Evolutionary conservation across 2,329 filamentous ascomycete species (phyloP), one percentile per base, ranked within the genome.

Genomic region (Sclerotinia sclerotiorum): DNA sequence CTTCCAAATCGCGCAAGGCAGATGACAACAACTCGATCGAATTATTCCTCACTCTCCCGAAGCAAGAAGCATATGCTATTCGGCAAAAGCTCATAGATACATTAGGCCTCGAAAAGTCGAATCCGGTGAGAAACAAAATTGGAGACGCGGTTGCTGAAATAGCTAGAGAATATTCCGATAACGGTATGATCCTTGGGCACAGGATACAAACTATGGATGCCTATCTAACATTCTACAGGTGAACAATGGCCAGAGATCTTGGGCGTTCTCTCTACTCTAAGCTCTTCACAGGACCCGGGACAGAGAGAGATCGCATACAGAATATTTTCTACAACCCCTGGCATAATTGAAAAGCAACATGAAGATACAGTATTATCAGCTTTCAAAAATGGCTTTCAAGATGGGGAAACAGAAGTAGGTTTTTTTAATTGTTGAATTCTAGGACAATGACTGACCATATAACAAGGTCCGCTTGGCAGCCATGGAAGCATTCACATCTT

Each of bases 111-210:
- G 95, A 98, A 81, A 82, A 86, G 29, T 87, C 91, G 71, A 86
- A 88, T 70, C 83, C 87, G 51, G 91, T 97, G 58, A 87, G 95
- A 76, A 95, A 97, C 82, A 99, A 99, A 81, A 91, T 98, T 78
- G 95, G 94, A 75, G 95, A 99, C 81, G 93, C 94, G n/a, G 91
- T 98, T 71, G 95, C 95, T 32, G 95, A 99, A 81, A 85, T 99
- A 70, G 95, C 94, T 56, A 88, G 95, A 76, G 93, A 99, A 82
- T 97, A 97, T 80, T 91, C 92, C 56, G 95, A 98, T 76, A 93
- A 91, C 76, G 90, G 93, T 97, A 84, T 79, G 89, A 82, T 68
- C 49, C 44, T 55, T 60, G 10, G 52, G 52, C 35, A 49, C 44
- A 49, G 46, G 58, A 48, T 56, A 21, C 11, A 8, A 24, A 2